These are phyloP conservation scores for Salix exigua DNA, from an alignment of 345 rosid species.

Conservation along the genomic window DNA sequence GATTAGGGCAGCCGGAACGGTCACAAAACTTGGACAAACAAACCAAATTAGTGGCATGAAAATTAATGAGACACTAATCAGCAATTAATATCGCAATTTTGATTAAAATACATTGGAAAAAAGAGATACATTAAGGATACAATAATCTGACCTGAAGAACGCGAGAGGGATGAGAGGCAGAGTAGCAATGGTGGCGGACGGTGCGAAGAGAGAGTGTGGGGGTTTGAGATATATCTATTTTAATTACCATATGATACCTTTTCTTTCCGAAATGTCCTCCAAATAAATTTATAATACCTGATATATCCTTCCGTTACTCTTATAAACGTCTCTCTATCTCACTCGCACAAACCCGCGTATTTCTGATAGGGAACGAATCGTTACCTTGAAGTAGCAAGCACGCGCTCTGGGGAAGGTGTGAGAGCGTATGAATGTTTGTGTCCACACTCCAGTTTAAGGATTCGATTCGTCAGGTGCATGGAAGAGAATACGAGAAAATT, in stretches of 20 bases:
- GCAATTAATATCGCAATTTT: background rate
- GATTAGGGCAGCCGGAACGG: background rate
- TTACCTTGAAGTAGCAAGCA: background rate
- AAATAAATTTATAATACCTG: background rate
- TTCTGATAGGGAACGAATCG: background rate
- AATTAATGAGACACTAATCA: background rate
- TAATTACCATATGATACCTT: background rate
- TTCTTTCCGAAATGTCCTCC: background rate
- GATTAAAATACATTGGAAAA: too few relatives aligned
- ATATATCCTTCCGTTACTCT: background rate
- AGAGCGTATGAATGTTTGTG: background rate
- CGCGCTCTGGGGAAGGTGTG: background rate
- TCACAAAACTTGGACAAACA: background rate
- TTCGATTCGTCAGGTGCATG: background rate
- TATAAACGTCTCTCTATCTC: background rate
- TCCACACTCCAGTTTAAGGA: background rate
- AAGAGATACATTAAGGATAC: too few relatives aligned
- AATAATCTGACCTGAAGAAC: background rate
- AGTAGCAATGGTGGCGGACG: background rate
- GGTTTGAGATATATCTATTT: background rate
- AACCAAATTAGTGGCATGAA: too few relatives aligned
- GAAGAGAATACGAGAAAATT: background rate
- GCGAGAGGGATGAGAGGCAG: background rate
- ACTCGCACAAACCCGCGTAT: background rate
- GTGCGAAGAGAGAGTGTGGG: background rate